Evolutionary conservation across 169 alveolate genomes (phyloP).

Genomic region (Plasmodium vinckei): DNA sequence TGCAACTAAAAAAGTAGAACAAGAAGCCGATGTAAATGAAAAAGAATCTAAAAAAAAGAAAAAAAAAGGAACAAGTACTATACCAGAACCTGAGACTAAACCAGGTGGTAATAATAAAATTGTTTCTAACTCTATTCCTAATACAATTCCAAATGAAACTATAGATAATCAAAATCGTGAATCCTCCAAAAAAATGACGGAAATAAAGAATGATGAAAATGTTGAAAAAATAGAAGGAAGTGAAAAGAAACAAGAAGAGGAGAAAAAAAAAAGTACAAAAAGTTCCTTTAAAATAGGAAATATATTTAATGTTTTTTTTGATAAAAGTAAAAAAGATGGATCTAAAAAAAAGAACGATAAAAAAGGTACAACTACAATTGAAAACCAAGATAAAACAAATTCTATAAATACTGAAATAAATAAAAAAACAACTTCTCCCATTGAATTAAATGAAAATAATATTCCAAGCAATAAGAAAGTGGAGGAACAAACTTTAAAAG

Average conservation of each 20-base stretch:
- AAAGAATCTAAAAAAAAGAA: not conserved
- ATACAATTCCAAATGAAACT: no score
- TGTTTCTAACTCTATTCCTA: no score
- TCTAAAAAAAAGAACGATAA: not conserved
- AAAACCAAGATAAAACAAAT: no score
- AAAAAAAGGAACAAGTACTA: not conserved
- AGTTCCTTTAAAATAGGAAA: conserved; percentile 9
- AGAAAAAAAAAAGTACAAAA: conserved; percentile 15
- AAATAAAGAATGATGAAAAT: not conserved
- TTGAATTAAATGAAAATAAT: not conserved
- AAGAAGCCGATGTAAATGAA: not conserved
- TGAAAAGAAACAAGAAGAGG: conserved; percentile 12
- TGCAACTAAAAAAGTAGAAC: not conserved
- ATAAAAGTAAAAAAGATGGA: conserved; percentile 19
- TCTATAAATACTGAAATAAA: no score
- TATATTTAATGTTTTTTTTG: conserved; percentile 36
- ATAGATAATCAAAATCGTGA: no score
- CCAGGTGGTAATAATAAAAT: not conserved
- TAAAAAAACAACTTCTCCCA: not conserved
- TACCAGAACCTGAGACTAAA: not conserved
- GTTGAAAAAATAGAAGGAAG: conserved; percentile 1
- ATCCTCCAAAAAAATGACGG: not conserved
- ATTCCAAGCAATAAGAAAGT: not conserved
- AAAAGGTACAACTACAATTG: not conserved
- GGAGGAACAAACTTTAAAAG: not conserved